Evolutionary conservation across 2,329 filamentous ascomycete genomes (phyloP).

Genomic region (Talaromyces sp.): DNA sequence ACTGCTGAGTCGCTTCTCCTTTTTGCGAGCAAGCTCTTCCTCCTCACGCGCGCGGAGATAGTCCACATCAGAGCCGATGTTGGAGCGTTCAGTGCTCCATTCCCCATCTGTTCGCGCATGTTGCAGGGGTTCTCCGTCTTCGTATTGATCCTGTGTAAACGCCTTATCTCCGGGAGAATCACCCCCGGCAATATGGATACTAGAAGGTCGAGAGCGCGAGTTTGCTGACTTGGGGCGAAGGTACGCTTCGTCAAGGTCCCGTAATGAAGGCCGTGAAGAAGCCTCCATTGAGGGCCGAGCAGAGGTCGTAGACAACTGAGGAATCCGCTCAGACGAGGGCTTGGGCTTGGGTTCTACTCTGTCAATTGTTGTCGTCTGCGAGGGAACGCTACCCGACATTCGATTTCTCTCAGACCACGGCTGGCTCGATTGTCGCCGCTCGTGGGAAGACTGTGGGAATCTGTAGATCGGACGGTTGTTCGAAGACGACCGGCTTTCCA

Average conservation of each 20-base stretch:
- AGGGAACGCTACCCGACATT: constrained; percentile 24
- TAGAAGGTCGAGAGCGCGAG: constrained; percentile 66
- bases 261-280: constrained; percentile 55
- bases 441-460: constrained; percentile 44
- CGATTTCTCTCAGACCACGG: constrained; percentile 34
- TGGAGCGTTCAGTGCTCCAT: constrained; percentile 39
- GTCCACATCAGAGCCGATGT: constrained; percentile 74
- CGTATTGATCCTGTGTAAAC: constrained; percentile 40
- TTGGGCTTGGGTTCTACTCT: constrained; percentile 48
- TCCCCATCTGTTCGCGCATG: constrained; percentile 31
- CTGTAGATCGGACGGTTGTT: constrained; percentile 47
- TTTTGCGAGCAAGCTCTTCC: constrained; percentile 54
- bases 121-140: constrained; percentile 29
- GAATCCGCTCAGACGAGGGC: constrained; percentile 43
- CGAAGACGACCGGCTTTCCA: constrained; percentile 23
- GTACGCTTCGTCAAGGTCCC: constrained; percentile 57
- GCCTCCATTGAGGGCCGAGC: constrained; percentile 68
- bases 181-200: constrained; percentile 75
- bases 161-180: constrained; percentile 76
- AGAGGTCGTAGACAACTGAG: constrained; percentile 47
- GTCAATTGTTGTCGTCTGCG: constrained; percentile 28
- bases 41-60: constrained; percentile 73
- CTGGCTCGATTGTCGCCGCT: constrained; percentile 46
- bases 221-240: constrained; percentile 60
- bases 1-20: constrained; percentile 52